These are phyloP conservation scores for Tolypocladium pustulatum DNA, from an alignment of 2,329 filamentous ascomycete genomes.

Conservation along the genomic window DNA sequence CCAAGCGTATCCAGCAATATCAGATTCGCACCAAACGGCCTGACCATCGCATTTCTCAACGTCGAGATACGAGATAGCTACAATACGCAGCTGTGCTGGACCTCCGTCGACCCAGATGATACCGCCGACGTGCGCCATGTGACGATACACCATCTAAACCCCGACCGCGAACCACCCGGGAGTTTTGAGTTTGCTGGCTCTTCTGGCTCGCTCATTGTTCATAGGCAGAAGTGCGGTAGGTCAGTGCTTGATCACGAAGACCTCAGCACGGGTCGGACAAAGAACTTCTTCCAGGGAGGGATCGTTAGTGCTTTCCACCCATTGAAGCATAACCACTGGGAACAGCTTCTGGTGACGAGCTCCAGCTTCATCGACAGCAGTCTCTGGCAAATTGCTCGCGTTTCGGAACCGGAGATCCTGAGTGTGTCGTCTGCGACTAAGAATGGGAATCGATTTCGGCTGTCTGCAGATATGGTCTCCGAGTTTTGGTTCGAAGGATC, in stretches of 20 bases:
- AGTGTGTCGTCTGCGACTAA: not conserved
- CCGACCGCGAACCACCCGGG: not conserved
- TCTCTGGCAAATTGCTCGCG: not conserved
- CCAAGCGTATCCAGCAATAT: not conserved
- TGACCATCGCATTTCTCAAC: not conserved
- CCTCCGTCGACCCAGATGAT: not conserved
- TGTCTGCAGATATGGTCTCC: not conserved
- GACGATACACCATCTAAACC: not conserved
- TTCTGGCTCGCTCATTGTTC: not conserved
- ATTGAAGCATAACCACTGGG: not conserved
- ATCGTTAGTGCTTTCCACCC: not conserved
- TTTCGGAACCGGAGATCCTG: not conserved
- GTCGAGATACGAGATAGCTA: not conserved
- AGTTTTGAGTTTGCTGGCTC: not conserved
- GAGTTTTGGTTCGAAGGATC: not conserved
- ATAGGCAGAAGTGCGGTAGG: not conserved
- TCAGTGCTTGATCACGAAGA: not conserved
- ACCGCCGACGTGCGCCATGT: not conserved
- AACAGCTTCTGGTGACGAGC: not conserved
- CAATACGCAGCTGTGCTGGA: not conserved
- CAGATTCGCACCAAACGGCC: not conserved
- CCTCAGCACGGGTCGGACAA: not conserved
- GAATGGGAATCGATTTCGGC: not conserved
- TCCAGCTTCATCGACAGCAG: not conserved
- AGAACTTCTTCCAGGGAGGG: not conserved